These are phyloP conservation scores for Verbascum thapsus DNA, from an alignment of 257 asterid genomes.

Conservation along the genomic window DNA sequence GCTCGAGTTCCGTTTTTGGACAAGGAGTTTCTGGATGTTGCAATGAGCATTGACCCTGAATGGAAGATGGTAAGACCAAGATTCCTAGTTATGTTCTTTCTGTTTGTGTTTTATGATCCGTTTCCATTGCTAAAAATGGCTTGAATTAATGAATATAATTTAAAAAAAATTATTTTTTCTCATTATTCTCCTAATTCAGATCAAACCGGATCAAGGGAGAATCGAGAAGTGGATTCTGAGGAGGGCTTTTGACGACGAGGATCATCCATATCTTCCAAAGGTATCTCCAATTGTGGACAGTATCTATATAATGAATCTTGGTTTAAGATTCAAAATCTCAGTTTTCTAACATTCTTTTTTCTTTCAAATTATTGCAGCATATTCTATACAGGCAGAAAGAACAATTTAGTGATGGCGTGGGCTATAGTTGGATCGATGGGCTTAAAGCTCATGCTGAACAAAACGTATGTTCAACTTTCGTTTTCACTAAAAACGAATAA, in stretches of 20 bases:
- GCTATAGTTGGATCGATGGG: conserved; percentile 98
- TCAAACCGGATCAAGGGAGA: conserved; percentile 71
- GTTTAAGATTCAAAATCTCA: too few species aligned
- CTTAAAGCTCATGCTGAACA: conserved; percentile 86
- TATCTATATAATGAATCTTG: not conserved
- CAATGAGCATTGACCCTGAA: conserved; percentile 93
- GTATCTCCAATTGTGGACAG: conserved; percentile 31
- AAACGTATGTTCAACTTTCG: conserved; percentile 48
- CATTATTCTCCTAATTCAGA: conserved; percentile 40
- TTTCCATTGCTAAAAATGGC: too few species aligned
- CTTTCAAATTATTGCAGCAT: conserved; percentile 60
- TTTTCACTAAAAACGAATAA: not conserved
- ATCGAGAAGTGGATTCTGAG: conserved; percentile 95
- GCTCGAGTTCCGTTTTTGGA: conserved; percentile 94
- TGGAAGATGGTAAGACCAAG: conserved; percentile 67
- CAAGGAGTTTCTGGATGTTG: conserved; percentile 81
- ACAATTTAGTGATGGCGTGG: conserved; percentile 98
- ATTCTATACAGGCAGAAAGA: conserved; percentile 92
- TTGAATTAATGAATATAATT: too few species aligned
- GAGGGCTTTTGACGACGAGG: conserved; percentile 91
- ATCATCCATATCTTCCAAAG: conserved; percentile 93
- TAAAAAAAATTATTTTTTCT: conserved; percentile 18
- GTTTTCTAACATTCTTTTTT: conserved; percentile 25
- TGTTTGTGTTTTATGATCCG: not conserved
- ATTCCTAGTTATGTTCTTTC: not conserved